Conservation (phyloP, 805 yeast species). For the Cyberlindnera subsufficiens region DNA sequence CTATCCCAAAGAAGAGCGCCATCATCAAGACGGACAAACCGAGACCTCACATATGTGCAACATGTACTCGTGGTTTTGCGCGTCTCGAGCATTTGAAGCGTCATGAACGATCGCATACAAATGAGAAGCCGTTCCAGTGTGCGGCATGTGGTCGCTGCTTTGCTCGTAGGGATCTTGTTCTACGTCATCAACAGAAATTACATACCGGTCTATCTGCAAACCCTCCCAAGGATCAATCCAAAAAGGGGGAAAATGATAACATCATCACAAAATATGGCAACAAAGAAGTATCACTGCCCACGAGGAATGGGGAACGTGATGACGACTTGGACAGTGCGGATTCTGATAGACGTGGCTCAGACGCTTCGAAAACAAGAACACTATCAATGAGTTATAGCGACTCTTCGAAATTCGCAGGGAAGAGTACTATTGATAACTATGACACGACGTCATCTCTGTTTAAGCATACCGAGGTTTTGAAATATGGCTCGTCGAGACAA, state of each 20-base stretch:
- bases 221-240: conserved; percentile 31
- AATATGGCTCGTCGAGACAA: conserved; percentile 6
- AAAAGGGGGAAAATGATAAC: conserved; percentile 26
- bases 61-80: conserved; percentile 94
- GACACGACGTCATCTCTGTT: conserved; percentile 24
- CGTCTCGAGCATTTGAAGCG: conserved; percentile 90
- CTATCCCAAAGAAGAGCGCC: conserved; percentile 82
- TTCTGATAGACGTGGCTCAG: conserved; percentile 2
- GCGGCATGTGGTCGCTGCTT: conserved; percentile 95
- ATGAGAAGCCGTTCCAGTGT: conserved; percentile 94
- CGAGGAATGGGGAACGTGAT: conserved; percentile 12
- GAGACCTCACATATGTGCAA: conserved; percentile 83
- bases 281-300: conserved; percentile 33
- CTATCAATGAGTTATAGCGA: not conserved
- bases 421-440: conserved; percentile 12
- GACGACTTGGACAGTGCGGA: conserved; percentile 4
- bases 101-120: conserved; percentile 91
- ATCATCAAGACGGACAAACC: conserved; percentile 88
- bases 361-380: not conserved
- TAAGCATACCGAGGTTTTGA: conserved; percentile 12
- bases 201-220: conserved; percentile 50
- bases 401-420: conserved; percentile 3
- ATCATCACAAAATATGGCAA: conserved; percentile 34
- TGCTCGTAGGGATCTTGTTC: conserved; percentile 81
- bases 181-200: conserved; percentile 91